Percentiles rank a stretch among this genome's conserved stretches.
phyloP scores from a whole-genome alignment of 345 rosid species.

The Hevea brasiliensis region DNA sequence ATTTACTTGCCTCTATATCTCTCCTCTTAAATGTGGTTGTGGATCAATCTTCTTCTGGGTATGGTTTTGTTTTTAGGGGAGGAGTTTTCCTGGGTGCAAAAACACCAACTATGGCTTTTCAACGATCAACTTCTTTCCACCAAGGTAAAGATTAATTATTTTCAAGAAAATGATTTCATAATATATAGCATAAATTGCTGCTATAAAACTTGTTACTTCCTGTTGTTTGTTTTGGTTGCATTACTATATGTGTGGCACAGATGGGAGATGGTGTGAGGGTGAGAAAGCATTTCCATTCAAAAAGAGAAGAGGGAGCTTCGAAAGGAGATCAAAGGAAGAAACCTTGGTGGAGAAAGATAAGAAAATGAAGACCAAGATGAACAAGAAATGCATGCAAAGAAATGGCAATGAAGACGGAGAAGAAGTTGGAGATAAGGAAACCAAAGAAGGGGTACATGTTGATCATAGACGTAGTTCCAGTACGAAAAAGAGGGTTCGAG shows the following conservation, averaged over 20 bases:
- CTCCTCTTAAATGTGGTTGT: conserved; percentile 18
- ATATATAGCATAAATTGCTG: background rate
- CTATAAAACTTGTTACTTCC: background rate
- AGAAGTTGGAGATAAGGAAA: too few species aligned
- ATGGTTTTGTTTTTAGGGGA: conserved; percentile 29
- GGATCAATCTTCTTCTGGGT: conserved; percentile 35
- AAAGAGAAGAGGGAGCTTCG: conserved; percentile 58
- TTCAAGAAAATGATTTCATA: background rate
- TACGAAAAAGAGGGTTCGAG: conserved; percentile 51
- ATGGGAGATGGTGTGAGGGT: conserved; percentile 42
- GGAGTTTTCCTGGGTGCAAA: conserved; percentile 39
- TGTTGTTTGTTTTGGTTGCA: conserved; percentile 13
- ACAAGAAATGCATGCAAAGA: conserved; percentile 30
- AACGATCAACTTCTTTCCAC: conserved; percentile 30
- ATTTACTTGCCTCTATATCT: conserved; percentile 9
- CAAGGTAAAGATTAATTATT: conserved; percentile 43
- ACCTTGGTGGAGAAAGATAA: conserved; percentile 26
- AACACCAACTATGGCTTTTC: conserved; percentile 22
- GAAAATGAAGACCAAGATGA: conserved; percentile 38
- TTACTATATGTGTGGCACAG: conserved; percentile 29
- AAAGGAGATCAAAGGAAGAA: conserved; percentile 19
- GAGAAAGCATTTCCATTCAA: conserved; percentile 52
- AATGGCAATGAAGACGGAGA: conserved; percentile 4
- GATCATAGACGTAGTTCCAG: background rate
- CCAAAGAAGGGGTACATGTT: background rate